Percentiles rank a stretch among this genome's conserved stretches.
Evolutionary conservation across 345 rosid species (phyloP).

Genomic region (Euphorbia pulcherrima): DNA sequence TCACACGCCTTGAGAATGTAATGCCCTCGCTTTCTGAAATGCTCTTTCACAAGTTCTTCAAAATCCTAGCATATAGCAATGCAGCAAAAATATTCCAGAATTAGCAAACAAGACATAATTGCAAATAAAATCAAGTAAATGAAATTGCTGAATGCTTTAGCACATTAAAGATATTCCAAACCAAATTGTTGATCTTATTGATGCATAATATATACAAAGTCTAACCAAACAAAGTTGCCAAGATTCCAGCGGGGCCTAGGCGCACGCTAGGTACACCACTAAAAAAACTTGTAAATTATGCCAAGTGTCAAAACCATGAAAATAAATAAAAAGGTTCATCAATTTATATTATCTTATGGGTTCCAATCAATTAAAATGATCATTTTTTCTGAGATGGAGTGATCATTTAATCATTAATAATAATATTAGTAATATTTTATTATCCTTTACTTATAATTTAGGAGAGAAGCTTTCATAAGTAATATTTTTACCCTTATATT

Average conservation of each 20-base stretch:
- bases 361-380: too few relatives aligned
- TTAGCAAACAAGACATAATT: background rate
- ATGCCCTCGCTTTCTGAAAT: constrained; percentile 76
- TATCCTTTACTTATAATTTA: too few relatives aligned
- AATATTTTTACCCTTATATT: too few relatives aligned
- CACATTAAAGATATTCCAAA: background rate
- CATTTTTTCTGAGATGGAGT: too few relatives aligned
- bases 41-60: constrained; percentile 66
- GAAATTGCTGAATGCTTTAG: background rate
- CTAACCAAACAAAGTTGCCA: background rate
- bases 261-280: too few relatives aligned
- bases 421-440: too few relatives aligned
- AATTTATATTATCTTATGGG: too few relatives aligned
- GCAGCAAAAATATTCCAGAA: background rate
- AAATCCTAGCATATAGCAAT: constrained; percentile 53
- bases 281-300: too few relatives aligned
- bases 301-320: too few relatives aligned
- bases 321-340: too few relatives aligned
- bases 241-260: background rate
- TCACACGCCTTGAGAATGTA: constrained; percentile 90
- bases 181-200: background rate
- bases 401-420: too few relatives aligned
- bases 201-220: background rate
- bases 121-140: background rate
- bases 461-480: too few relatives aligned